Evolutionary conservation across 768 basidiomycete genomes (phyloP), one percentile per base, ranked within the genome.

Genomic region (Boletus edulis): DNA sequence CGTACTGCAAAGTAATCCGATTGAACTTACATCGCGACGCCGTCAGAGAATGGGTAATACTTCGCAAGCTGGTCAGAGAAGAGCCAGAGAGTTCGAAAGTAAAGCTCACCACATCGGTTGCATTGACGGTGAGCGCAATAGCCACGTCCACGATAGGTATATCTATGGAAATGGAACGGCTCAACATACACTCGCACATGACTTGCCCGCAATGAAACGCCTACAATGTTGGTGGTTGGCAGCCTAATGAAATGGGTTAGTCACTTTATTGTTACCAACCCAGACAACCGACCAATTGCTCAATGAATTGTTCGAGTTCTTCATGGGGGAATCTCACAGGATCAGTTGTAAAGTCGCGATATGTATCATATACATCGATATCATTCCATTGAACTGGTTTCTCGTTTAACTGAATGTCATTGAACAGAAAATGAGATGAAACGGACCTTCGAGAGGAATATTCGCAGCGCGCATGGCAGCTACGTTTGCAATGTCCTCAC

Each of bases 81-180:
- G 12, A 15, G 34, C 1, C 0, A 29, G 13, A 34, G 1, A 11
- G 13, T 31, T 10, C 18, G 4, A 29, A 13, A 8, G 15, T 41
- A 51, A 27, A 17, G 75, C 84, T 62, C 63, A 89, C 87, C 35
- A 81, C 63, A 65, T 89, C 87, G 7, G 83, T 81, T 20, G 71
- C 68, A 57, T 89, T 89, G 34, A 79, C 72, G 50, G 78, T 77
- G 46, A 81, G 75, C 7, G 81, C 75, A 39, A 87, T 74, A 5
- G 78, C 86, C 14, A 80, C 84, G 62, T 89, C 86, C 7, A 87
- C 76, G 45, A 89, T 89, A 20, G 86, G 86, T 43, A 89, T 83
- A 66, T 84, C 84, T 86, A 53, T 44, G n/a, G 24, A 18, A 35
- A 32, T 15, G n/a, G 11, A 29, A 43, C 1, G 2, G 20, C 35